Base-by-base conservation (phyloP, 495 filamentous ascomycete genomes). In the Trichodelitschia bisporula region DNA sequence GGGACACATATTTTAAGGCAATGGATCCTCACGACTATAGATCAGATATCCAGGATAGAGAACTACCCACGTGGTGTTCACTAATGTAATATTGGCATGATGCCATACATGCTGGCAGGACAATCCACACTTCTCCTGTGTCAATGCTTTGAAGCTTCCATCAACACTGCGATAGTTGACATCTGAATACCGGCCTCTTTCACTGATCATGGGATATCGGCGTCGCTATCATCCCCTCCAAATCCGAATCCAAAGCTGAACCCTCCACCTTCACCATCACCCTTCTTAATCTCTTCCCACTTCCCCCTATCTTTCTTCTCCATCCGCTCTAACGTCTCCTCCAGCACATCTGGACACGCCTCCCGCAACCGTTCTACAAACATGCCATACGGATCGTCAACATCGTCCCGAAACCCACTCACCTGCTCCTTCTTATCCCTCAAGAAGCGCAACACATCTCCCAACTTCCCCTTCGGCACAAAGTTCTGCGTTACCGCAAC, bases 401-500 rank as follows among this genome's bases (percentile, higher is more conserved):
- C 61, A 20, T 74, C 62, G 20, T 65, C 66, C 18, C 64, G 59
- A 44, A 97, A 97, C 0, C 86, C 86, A 15, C 76, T 82, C 5
- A 92, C 67, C 36, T 89, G 78, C 18, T 80, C 71, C 4, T 72
- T 51, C 46, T 83, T 79, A 47, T 89, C 71, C 29, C 59, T 64
- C 39, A 97, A 48, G 45, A 97, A 97, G 10, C 69, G 67, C 35
- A 97, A 49, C 0, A 77, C 82, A 19, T 72, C 64, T 8, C 54
- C 44, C 3, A 97, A 54, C 43, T 82, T 77, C 11, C 62, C 62
- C 28, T 64, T 61, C 0, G 86, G 84, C 4, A 95, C 73, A 45
- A 97, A 95, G 47, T 97, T 97, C 41, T 95, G 84, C 9, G 86
- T 97, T 30, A 97, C 65, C 12, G 86, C 86, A 36, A 93, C 73